A percentile compares a stretch with the other conserved stretches of the same genome.
These are phyloP conservation scores for Cercospora citrullina DNA, from an alignment of 2,329 filamentous ascomycete genomes.

Conservation along the genomic window DNA sequence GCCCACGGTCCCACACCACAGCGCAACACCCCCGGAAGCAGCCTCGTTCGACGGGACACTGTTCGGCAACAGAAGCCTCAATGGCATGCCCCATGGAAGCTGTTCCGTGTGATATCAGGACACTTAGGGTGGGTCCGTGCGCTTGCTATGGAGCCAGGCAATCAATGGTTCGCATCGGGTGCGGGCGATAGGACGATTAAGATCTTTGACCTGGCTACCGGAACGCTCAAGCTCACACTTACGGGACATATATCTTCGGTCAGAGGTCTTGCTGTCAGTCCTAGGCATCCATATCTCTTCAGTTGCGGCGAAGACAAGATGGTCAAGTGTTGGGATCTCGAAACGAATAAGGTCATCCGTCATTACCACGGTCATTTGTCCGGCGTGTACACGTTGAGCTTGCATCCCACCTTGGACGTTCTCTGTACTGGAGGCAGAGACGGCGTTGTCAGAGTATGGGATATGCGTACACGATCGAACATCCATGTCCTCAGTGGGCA, in stretches of 20 bases:
- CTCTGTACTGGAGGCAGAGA: slow-evolving; percentile 93
- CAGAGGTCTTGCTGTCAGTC: slow-evolving; percentile 85
- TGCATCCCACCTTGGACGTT: slow-evolving; percentile 95
- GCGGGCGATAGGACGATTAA: slow-evolving; percentile 97
- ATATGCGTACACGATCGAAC: slow-evolving; percentile 95
- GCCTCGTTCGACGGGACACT: slow-evolving; percentile 63
- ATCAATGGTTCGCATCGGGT: slow-evolving; percentile 96
- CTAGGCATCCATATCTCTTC: slow-evolving; percentile 93
- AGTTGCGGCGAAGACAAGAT: slow-evolving; percentile 99
- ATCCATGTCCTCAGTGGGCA: slow-evolving; percentile 91
- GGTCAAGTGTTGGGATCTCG: slow-evolving; percentile 99
- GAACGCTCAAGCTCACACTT: slow-evolving; percentile 77
- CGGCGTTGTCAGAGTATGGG: slow-evolving; percentile 93
- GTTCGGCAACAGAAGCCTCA: slow-evolving; percentile 75
- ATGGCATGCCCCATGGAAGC: slow-evolving; percentile 98
- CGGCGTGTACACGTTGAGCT: slow-evolving; percentile 86
- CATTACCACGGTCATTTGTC: slow-evolving; percentile 97
- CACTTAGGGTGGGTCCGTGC: slow-evolving; percentile 93
- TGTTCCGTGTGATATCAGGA: slow-evolving; percentile 95
- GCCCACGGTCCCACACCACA: slow-evolving; percentile 57
- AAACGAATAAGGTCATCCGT: slow-evolving; percentile 98
- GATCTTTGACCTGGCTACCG: slow-evolving; percentile 94
- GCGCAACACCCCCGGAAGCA: slow-evolving; percentile 54
- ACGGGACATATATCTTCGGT: slow-evolving; percentile 95
- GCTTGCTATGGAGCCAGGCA: slow-evolving; percentile 89